Percentiles rank a stretch among this genome's conserved stretches.
Evolutionary conservation across 2,329 filamentous ascomycete genomes (phyloP).

Genomic region (Fusarium haematococcum): DNA sequence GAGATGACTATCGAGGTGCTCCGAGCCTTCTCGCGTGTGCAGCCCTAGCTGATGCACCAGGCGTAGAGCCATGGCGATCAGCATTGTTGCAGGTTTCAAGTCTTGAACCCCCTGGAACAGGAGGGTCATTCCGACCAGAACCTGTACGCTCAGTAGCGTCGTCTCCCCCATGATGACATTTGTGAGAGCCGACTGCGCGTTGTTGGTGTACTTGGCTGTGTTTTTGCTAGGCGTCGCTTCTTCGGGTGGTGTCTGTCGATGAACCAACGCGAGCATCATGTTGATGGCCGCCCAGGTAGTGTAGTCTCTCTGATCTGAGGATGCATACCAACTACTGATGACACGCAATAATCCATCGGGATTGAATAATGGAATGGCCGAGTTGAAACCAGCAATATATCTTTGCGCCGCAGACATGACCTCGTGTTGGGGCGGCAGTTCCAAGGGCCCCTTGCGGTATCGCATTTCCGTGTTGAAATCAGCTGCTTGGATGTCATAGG

Average conservation of each 20-base stretch:
- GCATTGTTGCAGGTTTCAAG: slow-evolving; percentile 6
- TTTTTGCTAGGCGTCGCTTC: neutral
- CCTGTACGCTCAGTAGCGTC: slow-evolving; percentile 13
- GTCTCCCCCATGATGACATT: slow-evolving; percentile 3
- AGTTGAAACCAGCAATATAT: slow-evolving; percentile 17
- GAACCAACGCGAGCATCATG: slow-evolving; percentile 15
- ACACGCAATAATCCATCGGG: neutral
- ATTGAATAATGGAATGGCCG: slow-evolving; percentile 21
- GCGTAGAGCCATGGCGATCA: slow-evolving; percentile 23
- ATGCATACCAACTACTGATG: slow-evolving; percentile 13
- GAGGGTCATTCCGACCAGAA: slow-evolving; percentile 21
- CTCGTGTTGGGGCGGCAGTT: neutral
- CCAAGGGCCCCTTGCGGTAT: neutral
- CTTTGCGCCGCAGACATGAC: neutral
- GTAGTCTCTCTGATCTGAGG: neutral
- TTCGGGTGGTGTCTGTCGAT: neutral
- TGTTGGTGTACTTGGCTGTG: slow-evolving; percentile 3
- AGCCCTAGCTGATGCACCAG: slow-evolving; percentile 19
- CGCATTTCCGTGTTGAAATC: neutral
- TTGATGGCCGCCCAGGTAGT: slow-evolving; percentile 30
- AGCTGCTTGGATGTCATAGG: rapidly evolving
- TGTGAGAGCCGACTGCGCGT: slow-evolving; percentile 19
- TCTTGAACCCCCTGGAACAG: slow-evolving; percentile 11
- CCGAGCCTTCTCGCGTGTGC: neutral
- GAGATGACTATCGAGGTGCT: neutral